These are phyloP conservation scores for Ceratocystis variospora DNA, from an alignment of 2,329 filamentous ascomycete genomes.

Conservation along the genomic window DNA sequence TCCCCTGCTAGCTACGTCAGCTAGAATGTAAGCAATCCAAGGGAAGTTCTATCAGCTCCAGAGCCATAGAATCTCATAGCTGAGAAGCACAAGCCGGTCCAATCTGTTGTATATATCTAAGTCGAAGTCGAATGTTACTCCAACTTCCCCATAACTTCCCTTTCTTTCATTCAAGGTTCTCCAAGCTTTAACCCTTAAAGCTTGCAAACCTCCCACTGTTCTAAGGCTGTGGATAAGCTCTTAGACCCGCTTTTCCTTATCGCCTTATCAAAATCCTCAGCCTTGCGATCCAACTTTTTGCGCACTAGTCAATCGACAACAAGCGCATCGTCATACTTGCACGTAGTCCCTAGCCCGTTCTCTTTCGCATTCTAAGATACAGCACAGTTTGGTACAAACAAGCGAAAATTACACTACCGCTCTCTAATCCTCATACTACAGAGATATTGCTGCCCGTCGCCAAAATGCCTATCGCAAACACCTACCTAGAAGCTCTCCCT, in stretches of 20 bases:
- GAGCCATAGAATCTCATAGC: too few relatives aligned
- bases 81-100: too few relatives aligned
- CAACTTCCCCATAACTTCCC: too few relatives aligned
- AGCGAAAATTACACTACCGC: not conserved
- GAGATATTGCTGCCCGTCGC: not conserved
- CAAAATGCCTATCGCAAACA: constrained; percentile 25
- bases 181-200: not conserved
- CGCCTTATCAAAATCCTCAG: not conserved
- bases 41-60: too few relatives aligned
- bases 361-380: not conserved
- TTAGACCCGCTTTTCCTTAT: not conserved
- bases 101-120: too few relatives aligned
- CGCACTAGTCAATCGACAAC: too few relatives aligned
- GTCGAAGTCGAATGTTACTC: too few relatives aligned
- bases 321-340: not conserved
- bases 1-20: too few relatives aligned
- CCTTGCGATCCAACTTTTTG: not conserved
- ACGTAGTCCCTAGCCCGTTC: not conserved
- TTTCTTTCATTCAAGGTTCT: too few relatives aligned
- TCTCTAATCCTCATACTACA: not conserved
- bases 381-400: not conserved
- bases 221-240: not conserved
- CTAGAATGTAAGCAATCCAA: too few relatives aligned
- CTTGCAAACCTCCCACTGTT: not conserved
- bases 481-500: constrained; percentile 63